Evolutionary conservation across 805 yeast species (phyloP).

Genomic region (Sugiyamaella chiloensis): DNA sequence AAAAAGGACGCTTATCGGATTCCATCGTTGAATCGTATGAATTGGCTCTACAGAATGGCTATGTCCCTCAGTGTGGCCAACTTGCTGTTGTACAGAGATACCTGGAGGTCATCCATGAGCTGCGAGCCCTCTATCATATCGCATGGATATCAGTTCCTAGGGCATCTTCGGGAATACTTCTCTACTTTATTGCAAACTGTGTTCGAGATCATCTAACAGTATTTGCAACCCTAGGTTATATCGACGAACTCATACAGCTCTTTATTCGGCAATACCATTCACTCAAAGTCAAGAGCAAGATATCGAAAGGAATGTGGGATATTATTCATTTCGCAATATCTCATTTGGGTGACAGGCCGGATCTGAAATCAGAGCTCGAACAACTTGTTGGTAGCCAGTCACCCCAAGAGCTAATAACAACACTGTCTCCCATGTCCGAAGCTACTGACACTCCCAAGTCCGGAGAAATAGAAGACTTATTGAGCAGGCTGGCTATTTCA

Average conservation of each 20-base stretch:
- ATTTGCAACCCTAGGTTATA: slow-evolving; percentile 24
- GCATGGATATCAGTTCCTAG: slow-evolving; percentile 52
- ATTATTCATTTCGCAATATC: slow-evolving; percentile 22
- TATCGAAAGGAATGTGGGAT: slow-evolving; percentile 26
- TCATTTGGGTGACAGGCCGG: slow-evolving; percentile 16
- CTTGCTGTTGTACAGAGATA: slow-evolving; percentile 51
- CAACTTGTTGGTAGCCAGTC: slow-evolving; percentile 17
- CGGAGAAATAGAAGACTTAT: slow-evolving; percentile 4
- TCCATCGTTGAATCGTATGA: slow-evolving; percentile 10
- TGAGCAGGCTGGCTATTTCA: slow-evolving; percentile 6
- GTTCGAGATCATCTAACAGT: slow-evolving; percentile 18
- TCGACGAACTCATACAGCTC: slow-evolving; percentile 21
- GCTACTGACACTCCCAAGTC: slow-evolving; percentile 9
- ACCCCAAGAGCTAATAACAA: slow-evolving; percentile 20
- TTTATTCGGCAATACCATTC: slow-evolving; percentile 20
- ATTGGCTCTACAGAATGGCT: not conserved
- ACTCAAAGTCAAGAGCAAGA: slow-evolving; percentile 18
- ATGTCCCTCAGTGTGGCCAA: slow-evolving; percentile 12
- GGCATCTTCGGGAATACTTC: slow-evolving; percentile 51
- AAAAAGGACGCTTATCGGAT: not conserved
- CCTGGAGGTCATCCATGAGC: slow-evolving; percentile 50
- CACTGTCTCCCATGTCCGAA: slow-evolving; percentile 30
- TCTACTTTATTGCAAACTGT: slow-evolving; percentile 38
- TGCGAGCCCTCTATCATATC: slow-evolving; percentile 24
- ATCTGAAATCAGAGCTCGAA: slow-evolving; percentile 24